Base-by-base conservation (phyloP, 441 rosid genomes). In the Cnidoscolus chayamansa region DNA sequence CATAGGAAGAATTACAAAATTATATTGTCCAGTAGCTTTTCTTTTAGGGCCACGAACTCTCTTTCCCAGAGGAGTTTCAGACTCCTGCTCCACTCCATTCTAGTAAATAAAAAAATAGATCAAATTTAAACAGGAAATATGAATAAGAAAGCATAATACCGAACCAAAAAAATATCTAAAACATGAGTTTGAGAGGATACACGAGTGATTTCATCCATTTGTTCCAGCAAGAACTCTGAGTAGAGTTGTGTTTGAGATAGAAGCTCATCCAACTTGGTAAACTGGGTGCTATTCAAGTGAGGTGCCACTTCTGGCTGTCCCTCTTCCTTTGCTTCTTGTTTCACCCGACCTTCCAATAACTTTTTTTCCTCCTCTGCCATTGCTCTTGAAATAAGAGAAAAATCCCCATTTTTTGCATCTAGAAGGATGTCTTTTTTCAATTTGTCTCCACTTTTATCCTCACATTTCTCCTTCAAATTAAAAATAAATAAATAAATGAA, bases 141-240 rank as follows among this genome's bases (percentile, higher is more conserved):
- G 40, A 35, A 56, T 31, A 57, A 72, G 17, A 50, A 40, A 35
- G 40, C 35, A 11, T 20, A 77, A n/a, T 57, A 47, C 51, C 60
- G n/a, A 78, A 45, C 30, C 53, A 74, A 76, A 48, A 35, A 35
- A 35, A 4, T 31, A 55, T 57, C 72, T 43, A 58, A 71, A 77
- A 53, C 40, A 35, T 60, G 65, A n/a, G 62, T 20, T 35, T 31
- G 47, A 77, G 55, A 65, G 69, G 17, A 73, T 89, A 94, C 99
- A 62, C 64, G 63, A 35, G 96, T 86, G 47, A 91, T 91, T 74
- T 90, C 88, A 16, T 92, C 98, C 93, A 95, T 95, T 78, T 92
- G 87, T 80, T 95, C 99, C 74, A 89, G 83, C 74, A 95, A 84
- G 70, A 92, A 92, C 84, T 92, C 91, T 3, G 98, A 73, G 77